Conservation (phyloP, 2,329 filamentous ascomycete genomes). For the Trichophyton verrucosum region DNA sequence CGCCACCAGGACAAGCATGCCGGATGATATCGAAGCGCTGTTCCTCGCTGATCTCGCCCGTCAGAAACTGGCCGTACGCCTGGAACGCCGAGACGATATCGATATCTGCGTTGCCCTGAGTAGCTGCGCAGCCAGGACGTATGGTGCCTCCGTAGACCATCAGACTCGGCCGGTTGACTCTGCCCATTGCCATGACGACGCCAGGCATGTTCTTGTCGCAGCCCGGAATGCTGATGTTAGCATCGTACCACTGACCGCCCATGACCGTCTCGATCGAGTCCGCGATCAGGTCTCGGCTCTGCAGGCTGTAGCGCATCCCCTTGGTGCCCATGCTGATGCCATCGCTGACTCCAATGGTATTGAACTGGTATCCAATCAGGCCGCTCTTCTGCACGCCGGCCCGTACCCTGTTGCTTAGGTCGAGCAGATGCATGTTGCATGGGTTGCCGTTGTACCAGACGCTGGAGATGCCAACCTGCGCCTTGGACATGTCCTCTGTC, state of each 20-base stretch:
- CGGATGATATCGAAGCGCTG: conserved; percentile 90
- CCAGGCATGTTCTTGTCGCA: conserved; percentile 99
- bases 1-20: conserved; percentile 72
- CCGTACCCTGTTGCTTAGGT: conserved; percentile 68
- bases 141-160: conserved; percentile 98
- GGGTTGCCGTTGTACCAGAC: conserved; percentile 98
- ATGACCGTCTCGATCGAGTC: conserved; percentile 99
- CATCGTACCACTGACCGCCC: conserved; percentile 98
- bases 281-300: conserved; percentile 91
- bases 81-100: conserved; percentile 98
- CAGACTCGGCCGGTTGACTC: conserved; percentile 82
- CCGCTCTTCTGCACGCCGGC: conserved; percentile 62
- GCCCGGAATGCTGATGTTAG: conserved; percentile 88
- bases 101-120: conserved; percentile 60
- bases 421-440: conserved; percentile 97
- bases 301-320: conserved; percentile 90
- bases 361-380: conserved; percentile 91
- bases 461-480: conserved; percentile 93
- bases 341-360: conserved; percentile 95
- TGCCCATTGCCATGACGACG: conserved; percentile 83
- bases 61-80: conserved; percentile 88
- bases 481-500: conserved; percentile 84
- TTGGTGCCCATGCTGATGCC: conserved; percentile 97
- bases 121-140: conserved; percentile 70
- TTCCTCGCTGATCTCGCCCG: conserved; percentile 81